Conservation (phyloP, 192 early-diverging fungal species). For the Linnemannia hyalina region DNA sequence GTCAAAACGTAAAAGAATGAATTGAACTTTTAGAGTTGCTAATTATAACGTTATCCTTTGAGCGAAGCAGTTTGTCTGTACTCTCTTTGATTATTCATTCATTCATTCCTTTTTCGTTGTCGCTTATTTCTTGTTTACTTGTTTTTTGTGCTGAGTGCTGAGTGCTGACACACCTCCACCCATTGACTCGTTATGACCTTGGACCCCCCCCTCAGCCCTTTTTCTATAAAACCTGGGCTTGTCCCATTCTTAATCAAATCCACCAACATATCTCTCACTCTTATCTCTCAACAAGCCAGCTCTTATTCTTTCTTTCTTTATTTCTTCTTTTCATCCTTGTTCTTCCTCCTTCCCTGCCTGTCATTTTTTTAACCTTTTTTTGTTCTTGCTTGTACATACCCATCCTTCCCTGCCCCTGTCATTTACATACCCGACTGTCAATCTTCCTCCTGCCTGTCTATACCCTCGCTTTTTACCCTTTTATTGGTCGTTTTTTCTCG, state of each 20-base stretch:
- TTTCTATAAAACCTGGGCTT: slow-evolving; percentile 4
- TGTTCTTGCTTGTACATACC: not conserved
- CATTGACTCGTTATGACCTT: not conserved
- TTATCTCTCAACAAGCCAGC: not conserved
- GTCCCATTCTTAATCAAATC: not conserved
- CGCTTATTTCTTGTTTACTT: not conserved
- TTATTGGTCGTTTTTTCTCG: not conserved
- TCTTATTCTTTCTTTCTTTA: not conserved
- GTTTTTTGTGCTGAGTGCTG: not conserved
- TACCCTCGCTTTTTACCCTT: not conserved
- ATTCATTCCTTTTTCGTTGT: not conserved
- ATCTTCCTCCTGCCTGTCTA: no score
- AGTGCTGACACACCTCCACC: not conserved
- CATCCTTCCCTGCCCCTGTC: not conserved
- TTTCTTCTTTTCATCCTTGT: not conserved
- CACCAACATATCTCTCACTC: not conserved
- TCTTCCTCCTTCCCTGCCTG: not conserved
- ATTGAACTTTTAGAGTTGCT: not conserved
- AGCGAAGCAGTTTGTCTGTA: not conserved
- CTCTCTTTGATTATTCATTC: not conserved
- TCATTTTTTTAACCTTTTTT: not conserved
- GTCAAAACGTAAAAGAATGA: not conserved
- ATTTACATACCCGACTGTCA: not conserved
- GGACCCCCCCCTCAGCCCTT: not conserved
- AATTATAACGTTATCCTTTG: not conserved